A percentile compares a stretch with the other conserved stretches of the same genome.
These are phyloP conservation scores for Eucalyptus globulus DNA, from an alignment of 345 rosid genomes.

Conservation along the genomic window DNA sequence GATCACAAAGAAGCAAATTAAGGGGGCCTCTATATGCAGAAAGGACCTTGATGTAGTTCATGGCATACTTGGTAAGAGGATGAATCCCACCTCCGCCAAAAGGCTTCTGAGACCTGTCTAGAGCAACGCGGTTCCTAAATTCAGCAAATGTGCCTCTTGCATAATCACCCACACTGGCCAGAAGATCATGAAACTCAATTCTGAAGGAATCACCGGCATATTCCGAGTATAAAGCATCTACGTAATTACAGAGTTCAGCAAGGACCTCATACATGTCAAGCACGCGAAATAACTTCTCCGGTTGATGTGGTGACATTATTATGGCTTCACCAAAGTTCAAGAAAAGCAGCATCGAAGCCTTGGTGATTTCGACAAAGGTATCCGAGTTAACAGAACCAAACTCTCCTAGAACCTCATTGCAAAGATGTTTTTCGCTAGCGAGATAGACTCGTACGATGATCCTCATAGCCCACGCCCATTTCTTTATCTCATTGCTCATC, in stretches of 20 bases:
- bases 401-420: conserved; percentile 45
- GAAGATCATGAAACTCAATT: conserved; percentile 38
- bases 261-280: conserved; percentile 65
- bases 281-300: conserved; percentile 54
- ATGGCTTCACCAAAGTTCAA: conserved; percentile 74
- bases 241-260: conserved; percentile 27
- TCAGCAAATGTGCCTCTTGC: conserved; percentile 31
- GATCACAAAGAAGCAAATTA: conserved; percentile 36
- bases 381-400: conserved; percentile 16
- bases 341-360: conserved; percentile 30
- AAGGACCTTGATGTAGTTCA: conserved; percentile 64
- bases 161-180: conserved; percentile 20
- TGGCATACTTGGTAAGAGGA: conserved; percentile 59
- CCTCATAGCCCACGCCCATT: conserved; percentile 54
- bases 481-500: conserved; percentile 44
- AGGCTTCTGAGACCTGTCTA: conserved; percentile 25
- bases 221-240: conserved; percentile 38
- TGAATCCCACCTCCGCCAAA: conserved; percentile 47
- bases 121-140: conserved; percentile 32
- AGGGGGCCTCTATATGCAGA: conserved; percentile 35
- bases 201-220: conserved; percentile 37
- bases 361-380: conserved; percentile 49
- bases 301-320: conserved; percentile 32
- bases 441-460: conserved; percentile 40
- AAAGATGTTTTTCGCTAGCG: conserved; percentile 42